Evolutionary conservation across 2,329 filamentous ascomycete species (phyloP), one percentile per base, ranked within the genome.

Genomic region (Fusarium buxicola): DNA sequence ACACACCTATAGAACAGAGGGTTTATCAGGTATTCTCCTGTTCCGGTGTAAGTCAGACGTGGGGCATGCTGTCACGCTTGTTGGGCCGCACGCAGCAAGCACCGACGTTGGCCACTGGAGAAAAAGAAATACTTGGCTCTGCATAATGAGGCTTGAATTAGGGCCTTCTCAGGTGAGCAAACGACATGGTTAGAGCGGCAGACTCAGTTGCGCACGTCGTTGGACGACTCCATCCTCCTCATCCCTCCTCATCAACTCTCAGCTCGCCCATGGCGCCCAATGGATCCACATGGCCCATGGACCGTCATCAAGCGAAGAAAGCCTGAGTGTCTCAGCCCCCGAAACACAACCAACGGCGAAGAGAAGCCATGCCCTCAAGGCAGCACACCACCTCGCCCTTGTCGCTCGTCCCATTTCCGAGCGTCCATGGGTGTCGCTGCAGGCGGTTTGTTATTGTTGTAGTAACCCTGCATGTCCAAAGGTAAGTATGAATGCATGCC

Each of bases 311-410:
- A 61, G 53, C 54, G 54, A 58, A 61, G 47, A 21, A 30, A 32
- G 55, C 46, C 52, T 66, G 56, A 52, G 49, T 74, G 72, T 75
- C 73, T 75, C 71, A 75, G 69, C 69, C 66, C 61, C 55, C 60
- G 70, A 73, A 73, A 72, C 66, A 70, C 65, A 68, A 55, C 73
- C 74, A 73, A 75, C 69, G 61, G 67, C 65, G 46, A 18, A 32
- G 44, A 49, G 61, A 55, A 61, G 58, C 55, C 65, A 71, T 70
- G 58, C 52, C 59, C 51, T 63, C 38, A 48, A 51, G 52, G 57
- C 54, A 38, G 46, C 66, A 57, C 58, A 58, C 59, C 54, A 56
- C 46, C 58, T 39, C 40, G 52, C 56, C 62, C 63, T 61, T 60
- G 55, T 24, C 60, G 21, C 49, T 53, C 55, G 48, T 50, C 55